These are phyloP conservation scores for Daldinia sp. DNA, from an alignment of 2,329 filamentous ascomycete genomes.

Conservation along the genomic window DNA sequence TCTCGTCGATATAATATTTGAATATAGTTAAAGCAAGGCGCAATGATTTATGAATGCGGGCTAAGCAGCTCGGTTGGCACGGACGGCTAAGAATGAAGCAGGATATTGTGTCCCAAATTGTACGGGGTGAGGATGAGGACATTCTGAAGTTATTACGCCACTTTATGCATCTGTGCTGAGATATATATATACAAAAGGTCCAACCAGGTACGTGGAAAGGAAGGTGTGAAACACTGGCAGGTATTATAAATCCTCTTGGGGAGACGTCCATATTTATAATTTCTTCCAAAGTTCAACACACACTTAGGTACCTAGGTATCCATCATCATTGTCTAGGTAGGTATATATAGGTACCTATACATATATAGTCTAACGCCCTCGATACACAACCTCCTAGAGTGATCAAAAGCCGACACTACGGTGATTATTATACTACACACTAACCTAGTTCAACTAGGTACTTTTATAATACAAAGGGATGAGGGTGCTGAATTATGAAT, in stretches of 20 bases:
- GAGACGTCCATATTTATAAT: no score
- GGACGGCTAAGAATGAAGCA: not conserved
- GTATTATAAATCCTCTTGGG: no score
- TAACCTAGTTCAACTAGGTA: not conserved
- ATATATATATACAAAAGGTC: constrained; percentile 1
- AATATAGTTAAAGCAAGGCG: not conserved
- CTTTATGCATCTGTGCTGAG: not conserved
- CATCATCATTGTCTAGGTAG: no score
- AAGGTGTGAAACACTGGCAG: no score
- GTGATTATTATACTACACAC: not conserved
- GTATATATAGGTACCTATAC: not conserved
- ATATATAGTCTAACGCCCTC: not conserved
- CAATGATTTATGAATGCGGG: not conserved
- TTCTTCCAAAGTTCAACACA: no score
- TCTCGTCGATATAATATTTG: constrained; percentile 1
- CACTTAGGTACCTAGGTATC: no score
- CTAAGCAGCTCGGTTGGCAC: not conserved
- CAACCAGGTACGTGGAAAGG: no score
- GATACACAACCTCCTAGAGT: not conserved
- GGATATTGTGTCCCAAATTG: not conserved
- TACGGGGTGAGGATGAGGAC: not conserved
- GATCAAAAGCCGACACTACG: not conserved
- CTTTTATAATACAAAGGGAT: not conserved
- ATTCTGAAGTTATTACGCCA: not conserved
- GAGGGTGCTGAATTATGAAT: not conserved